Percentiles rank a stretch among this genome's conserved stretches.
Evolutionary conservation across 495 filamentous ascomycete genomes (phyloP).

Genomic region (Aspergillus diversus): DNA sequence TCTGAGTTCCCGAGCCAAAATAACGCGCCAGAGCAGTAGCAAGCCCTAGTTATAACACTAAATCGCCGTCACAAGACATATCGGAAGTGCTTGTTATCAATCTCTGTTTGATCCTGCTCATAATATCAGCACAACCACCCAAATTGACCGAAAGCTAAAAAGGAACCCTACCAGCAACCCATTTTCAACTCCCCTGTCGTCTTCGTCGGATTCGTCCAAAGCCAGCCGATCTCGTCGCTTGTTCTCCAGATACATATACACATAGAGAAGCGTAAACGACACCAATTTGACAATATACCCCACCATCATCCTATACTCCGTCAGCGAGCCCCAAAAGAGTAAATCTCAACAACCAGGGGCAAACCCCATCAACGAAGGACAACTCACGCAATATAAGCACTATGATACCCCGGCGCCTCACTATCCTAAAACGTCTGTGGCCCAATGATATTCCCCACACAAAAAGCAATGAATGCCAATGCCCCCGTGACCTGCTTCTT

Average conservation of each 20-base stretch:
- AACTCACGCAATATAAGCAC: constrained; percentile 57
- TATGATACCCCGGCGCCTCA: constrained; percentile 56
- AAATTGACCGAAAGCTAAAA: no score
- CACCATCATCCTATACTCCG: constrained; percentile 45
- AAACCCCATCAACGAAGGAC: no score
- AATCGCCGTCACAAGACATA: constrained; percentile 28
- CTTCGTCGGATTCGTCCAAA: constrained; percentile 35
- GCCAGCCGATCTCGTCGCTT: constrained; percentile 54
- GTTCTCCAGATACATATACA: constrained; percentile 58
- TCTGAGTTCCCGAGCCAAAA: no score
- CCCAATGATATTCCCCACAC: constrained; percentile 58
- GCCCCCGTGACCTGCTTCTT: constrained; percentile 34
- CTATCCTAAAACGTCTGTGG: constrained; percentile 57
- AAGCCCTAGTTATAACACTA: no score
- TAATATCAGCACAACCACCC: neutral
- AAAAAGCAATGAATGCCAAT: constrained; percentile 48
- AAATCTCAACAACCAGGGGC: no score
- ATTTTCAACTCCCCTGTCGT: constrained; percentile 52
- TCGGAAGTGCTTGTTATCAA: constrained; percentile 59
- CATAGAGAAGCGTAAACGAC: constrained; percentile 49
- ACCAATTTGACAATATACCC: constrained; percentile 55
- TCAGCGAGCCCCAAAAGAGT: neutral
- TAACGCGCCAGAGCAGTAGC: no score
- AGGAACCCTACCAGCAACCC: constrained; percentile 47
- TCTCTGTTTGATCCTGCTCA: constrained; percentile 55